Conservation (phyloP, 2,329 filamentous ascomycete genomes). For the Pseudovirgaria hyperparasitica region DNA sequence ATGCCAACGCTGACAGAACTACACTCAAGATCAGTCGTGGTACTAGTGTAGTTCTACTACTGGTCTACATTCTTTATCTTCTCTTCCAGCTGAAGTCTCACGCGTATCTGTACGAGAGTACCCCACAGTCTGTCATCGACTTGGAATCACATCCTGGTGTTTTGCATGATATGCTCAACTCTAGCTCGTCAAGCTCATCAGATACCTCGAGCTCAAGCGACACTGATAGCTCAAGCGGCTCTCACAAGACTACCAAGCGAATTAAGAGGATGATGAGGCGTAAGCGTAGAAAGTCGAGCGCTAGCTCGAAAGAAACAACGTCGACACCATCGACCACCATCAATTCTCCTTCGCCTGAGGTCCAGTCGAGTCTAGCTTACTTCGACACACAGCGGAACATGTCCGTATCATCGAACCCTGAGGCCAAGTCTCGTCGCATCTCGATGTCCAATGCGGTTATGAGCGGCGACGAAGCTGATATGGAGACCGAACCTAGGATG, state of each 20-base stretch:
- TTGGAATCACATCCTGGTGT: conserved; percentile 81
- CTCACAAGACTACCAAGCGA: conserved; percentile 60
- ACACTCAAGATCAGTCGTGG: conserved; percentile 80
- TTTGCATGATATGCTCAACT: conserved; percentile 68
- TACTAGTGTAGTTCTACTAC: conserved; percentile 71
- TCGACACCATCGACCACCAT: conserved; percentile 31
- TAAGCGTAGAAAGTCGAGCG: conserved; percentile 64
- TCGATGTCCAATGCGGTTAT: conserved; percentile 29
- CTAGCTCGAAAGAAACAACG: conserved; percentile 51
- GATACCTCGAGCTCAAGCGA: conserved; percentile 36
- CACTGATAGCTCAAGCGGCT: conserved; percentile 54
- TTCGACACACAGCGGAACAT: conserved; percentile 19
- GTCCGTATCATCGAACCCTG: conserved; percentile 9
- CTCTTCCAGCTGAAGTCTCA: conserved; percentile 88
- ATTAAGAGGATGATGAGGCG: conserved; percentile 65
- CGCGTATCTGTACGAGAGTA: conserved; percentile 83
- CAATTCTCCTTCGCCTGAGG: conserved; percentile 31
- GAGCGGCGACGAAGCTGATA: conserved; percentile 42
- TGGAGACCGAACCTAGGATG: conserved; percentile 27
- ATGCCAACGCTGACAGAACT: conserved; percentile 48
- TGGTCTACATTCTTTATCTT: conserved; percentile 75
- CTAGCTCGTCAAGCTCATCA: conserved; percentile 40
- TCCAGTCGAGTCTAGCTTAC: conserved; percentile 23
- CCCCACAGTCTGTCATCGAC: conserved; percentile 83
- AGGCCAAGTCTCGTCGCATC: conserved; percentile 18